Base-by-base conservation (phyloP, 208 protist species). In the Leishmania amazonensis region DNA sequence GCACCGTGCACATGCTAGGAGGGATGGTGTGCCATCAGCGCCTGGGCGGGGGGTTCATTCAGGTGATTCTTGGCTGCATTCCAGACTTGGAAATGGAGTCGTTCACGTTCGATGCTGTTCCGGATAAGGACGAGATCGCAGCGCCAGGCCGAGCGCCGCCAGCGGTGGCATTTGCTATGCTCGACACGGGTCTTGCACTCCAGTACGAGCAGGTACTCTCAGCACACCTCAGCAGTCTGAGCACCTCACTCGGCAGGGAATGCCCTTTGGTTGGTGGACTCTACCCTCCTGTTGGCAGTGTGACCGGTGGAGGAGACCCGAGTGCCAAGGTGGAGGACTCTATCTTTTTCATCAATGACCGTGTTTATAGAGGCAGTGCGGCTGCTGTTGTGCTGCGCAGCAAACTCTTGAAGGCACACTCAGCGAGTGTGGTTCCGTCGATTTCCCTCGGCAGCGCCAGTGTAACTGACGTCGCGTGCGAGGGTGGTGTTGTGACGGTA, bases 31-130 rank as follows among this genome's bases (percentile, higher is more conserved):
- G 93, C 71, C 89, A 94, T 58, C 94, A 97, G 79, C 88, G 92
- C 4, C 88, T 93, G 5, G 94, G 94, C 31, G 92, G 92, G 1
- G 94, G 94, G 9, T 97, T 91, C 78, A 95, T 97, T 74, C 91
- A 97, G 64, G 86, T 97, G 2, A 42, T 96, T 54, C 88, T 97
- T 11, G 94, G 94, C 9, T 95, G 90, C 81, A 87, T 97, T 54
- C 91, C 94, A 0, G 94, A 97, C 76, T 87, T 97, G 24, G 80
- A 96, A 64, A 87, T 65, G 13, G 92, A 95, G 60, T 83, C 88
- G 15, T 97, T 97, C 75, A 97, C 94, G 5, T 96, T 97, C 81
- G 94, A 97, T 67, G 85, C 89, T 13, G 78, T 97, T 42, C 94
- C 93, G 1, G 85, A 91, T 2, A 85, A 62, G 51, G 85, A 91